These are phyloP conservation scores for Cyberlindnera maritima DNA, from an alignment of 805 yeast genomes.

Conservation along the genomic window DNA sequence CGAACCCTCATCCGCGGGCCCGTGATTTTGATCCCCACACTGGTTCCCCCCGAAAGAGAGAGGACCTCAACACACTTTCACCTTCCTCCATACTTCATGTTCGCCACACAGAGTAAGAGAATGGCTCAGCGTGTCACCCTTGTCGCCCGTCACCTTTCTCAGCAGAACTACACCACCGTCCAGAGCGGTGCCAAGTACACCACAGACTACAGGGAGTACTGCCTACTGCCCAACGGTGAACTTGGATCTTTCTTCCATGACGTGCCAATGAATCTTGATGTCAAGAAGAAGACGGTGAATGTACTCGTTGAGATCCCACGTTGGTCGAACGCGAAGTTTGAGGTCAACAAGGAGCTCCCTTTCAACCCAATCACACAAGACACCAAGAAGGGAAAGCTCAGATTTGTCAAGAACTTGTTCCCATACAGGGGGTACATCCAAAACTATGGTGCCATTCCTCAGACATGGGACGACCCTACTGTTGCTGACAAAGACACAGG, in stretches of 20 bases:
- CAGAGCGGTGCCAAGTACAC: constrained; percentile 39
- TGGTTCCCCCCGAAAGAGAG: background rate
- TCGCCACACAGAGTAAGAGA: background rate
- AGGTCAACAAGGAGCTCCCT: constrained; percentile 78
- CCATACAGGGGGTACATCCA: constrained; percentile 99
- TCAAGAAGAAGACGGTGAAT: constrained; percentile 82
- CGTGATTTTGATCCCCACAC: background rate
- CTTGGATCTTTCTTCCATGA: constrained; percentile 79
- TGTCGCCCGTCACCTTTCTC: background rate
- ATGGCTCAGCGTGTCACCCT: constrained; percentile 9
- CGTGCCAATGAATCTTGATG: constrained; percentile 89
- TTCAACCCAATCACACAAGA: constrained; percentile 96
- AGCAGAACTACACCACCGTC: constrained; percentile 27
- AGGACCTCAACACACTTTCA: background rate
- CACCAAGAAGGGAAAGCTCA: constrained; percentile 93
- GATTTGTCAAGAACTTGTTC: constrained; percentile 96
- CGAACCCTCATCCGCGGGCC: background rate
- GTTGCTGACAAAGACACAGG: constrained; percentile 63
- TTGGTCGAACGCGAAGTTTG: constrained; percentile 97
- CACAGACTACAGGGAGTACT: constrained; percentile 41
- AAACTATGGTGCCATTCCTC: constrained; percentile 98
- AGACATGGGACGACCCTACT: constrained; percentile 49
- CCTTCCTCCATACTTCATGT: background rate
- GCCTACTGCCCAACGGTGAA: constrained; percentile 39
- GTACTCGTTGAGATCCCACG: constrained; percentile 97